Evolutionary conservation across 192 early-diverging fungal genomes (phyloP).

Genomic region (Backusella tuberculispora): DNA sequence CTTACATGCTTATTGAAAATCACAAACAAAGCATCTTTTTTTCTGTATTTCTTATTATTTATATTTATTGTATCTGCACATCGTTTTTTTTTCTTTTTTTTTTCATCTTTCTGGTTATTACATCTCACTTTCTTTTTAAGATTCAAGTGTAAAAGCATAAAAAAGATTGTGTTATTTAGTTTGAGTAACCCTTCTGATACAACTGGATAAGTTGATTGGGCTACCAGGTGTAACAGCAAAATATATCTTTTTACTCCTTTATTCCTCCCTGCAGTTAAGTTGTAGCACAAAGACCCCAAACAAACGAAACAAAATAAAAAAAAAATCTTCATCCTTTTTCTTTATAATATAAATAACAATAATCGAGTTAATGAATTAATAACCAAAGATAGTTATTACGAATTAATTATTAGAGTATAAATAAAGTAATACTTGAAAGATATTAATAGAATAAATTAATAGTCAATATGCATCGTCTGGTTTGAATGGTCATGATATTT

Average conservation of each 20-base stretch:
- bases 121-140: background rate
- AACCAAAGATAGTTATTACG: background rate
- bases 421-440: background rate
- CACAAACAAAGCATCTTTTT: background rate
- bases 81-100: background rate
- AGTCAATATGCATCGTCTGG: background rate
- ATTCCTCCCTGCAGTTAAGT: background rate
- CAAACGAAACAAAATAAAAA: background rate
- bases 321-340: background rate
- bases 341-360: background rate
- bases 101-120: background rate
- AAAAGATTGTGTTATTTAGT: slow-evolving; percentile 4
- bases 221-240: background rate
- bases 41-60: background rate
- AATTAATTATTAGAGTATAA: background rate
- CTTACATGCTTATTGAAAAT: slow-evolving; percentile 15
- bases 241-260: background rate
- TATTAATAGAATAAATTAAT: slow-evolving; percentile 1
- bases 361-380: background rate
- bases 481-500: background rate
- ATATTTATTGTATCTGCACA: background rate
- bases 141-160: slow-evolving; percentile 7
- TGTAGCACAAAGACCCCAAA: background rate
- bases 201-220: background rate
- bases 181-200: slow-evolving; percentile 31